Conservation (phyloP, 2,329 filamentous ascomycete species). For the Didymella keratinophila region DNA sequence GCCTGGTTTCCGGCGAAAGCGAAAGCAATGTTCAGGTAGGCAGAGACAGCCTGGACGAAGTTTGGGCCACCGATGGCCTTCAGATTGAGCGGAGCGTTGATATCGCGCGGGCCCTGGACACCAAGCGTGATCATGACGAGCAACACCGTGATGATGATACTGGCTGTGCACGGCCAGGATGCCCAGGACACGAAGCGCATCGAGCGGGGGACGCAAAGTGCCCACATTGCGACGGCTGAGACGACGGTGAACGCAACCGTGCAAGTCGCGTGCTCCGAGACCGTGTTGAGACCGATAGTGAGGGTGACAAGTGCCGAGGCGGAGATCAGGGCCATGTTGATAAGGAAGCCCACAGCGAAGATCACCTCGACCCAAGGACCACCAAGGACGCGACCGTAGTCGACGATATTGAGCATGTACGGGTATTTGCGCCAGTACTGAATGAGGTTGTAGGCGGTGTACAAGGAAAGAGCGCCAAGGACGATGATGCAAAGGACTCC, state of each 20-base stretch:
- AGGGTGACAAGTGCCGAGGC: constrained; percentile 40
- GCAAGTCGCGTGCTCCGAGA: constrained; percentile 40
- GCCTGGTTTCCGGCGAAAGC: constrained; percentile 41
- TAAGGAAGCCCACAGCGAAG: constrained; percentile 36
- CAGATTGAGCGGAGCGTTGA: constrained; percentile 32
- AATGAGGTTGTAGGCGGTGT: constrained; percentile 42
- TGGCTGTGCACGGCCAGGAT: constrained; percentile 37
- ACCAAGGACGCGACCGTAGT: constrained; percentile 40
- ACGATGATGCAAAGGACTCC: constrained; percentile 36
- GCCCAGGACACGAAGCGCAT: constrained; percentile 42
- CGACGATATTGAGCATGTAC: constrained; percentile 42
- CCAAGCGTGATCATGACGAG: constrained; percentile 41
- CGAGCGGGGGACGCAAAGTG: constrained; percentile 37
- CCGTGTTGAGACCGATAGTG: constrained; percentile 39
- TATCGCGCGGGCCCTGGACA: constrained; percentile 33
- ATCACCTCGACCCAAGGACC: constrained; percentile 38
- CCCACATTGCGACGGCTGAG: constrained; percentile 38
- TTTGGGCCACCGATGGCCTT: constrained; percentile 33
- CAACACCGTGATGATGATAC: constrained; percentile 33
- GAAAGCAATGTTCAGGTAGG: constrained; percentile 41
- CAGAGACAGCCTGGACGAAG: constrained; percentile 34
- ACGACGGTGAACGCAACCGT: constrained; percentile 39
- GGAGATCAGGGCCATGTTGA: constrained; percentile 42
- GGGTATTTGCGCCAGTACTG: constrained; percentile 44
- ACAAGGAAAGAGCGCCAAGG: constrained; percentile 38